Evolutionary conservation across 305 asterid species (phyloP), one percentile per base, ranked within the genome.

Genomic region (Fraxinus latifolia): DNA sequence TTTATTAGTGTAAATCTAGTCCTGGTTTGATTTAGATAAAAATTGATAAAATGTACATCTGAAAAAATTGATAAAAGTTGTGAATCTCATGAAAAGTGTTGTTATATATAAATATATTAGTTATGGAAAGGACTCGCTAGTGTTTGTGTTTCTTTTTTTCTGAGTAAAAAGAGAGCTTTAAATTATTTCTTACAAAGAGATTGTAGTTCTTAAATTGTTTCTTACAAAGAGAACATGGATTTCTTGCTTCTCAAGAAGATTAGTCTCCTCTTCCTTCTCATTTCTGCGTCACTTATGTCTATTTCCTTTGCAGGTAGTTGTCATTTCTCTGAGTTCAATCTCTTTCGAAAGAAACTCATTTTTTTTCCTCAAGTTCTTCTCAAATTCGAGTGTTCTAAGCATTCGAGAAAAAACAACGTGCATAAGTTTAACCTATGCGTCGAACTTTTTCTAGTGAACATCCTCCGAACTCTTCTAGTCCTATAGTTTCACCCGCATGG

Each of bases 251-350:
- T 86, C 80, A 83, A 87, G 90, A 87, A 88, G 50, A 80, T 79
- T 77, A 77, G 81, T 74, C n/a, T 90, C 73, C 80, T 90, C 79
- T 83, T 90, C 76, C 89, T 90, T 79, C 82, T 90, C 83, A 78
- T 90, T 80, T 82, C 82, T 70, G 82, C 89, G 7, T 84, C 92
- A 7, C 53, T 84, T 80, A 44, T 86, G 21, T 77, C 89, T 50
- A 42, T 85, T 47, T 88, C 91, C 68, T 82, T 82, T 83, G 88
- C 89, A 83, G 91, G 93, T 90, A 70, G 12, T 60, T 17, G 12
- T 60, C 70, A 17, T 17, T 47, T 47, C 25, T 60, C 27, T 60
- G 8, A 19, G 29, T 6, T 8, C 3, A 58, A 58, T 58, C 68
- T 17, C 68, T 19, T 19, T 60, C 29, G 1, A 60, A 60, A 58